Evolutionary conservation across 768 basidiomycete genomes (phyloP).

Genomic region (Tylopilus subfusipes): DNA sequence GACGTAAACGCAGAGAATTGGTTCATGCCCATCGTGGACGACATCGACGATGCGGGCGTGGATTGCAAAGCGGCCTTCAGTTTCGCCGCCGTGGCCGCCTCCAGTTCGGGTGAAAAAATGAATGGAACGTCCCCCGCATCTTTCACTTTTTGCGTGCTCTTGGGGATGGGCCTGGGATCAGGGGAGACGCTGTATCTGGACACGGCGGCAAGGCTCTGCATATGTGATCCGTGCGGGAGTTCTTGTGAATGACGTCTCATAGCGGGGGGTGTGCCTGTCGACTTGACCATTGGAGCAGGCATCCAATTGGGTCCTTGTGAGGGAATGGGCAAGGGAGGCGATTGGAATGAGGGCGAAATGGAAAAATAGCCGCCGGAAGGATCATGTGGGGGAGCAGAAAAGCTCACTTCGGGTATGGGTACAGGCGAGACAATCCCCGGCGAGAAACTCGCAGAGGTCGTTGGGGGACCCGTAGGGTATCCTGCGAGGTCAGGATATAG

Average conservation of each 20-base stretch:
- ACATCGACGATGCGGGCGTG: background rate
- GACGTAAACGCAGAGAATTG: conserved; percentile 22
- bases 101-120: conserved; percentile 31
- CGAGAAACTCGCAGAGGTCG: conserved; percentile 9
- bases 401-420: conserved; percentile 14
- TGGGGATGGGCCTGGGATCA: conserved; percentile 11
- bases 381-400: conserved; percentile 13
- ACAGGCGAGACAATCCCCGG: conserved; percentile 2
- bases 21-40: background rate
- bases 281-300: background rate
- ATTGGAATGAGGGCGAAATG: conserved; percentile 10
- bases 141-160: conserved; percentile 21
- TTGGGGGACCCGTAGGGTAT: conserved; percentile 13
- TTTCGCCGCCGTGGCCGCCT: conserved; percentile 29
- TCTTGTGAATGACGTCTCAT: conserved; percentile 23
- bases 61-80: conserved; percentile 26
- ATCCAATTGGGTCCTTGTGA: conserved; percentile 20
- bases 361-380: conserved; percentile 16
- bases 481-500: conserved; percentile 21
- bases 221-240: conserved; percentile 14
- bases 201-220: conserved; percentile 24
- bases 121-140: conserved; percentile 32
- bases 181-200: conserved; percentile 20
- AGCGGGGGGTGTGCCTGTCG: background rate
- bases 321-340: conserved; percentile 9